phyloP scores from a whole-genome alignment of 495 filamentous ascomycete genomes.

The Penicillium waksmanii region DNA sequence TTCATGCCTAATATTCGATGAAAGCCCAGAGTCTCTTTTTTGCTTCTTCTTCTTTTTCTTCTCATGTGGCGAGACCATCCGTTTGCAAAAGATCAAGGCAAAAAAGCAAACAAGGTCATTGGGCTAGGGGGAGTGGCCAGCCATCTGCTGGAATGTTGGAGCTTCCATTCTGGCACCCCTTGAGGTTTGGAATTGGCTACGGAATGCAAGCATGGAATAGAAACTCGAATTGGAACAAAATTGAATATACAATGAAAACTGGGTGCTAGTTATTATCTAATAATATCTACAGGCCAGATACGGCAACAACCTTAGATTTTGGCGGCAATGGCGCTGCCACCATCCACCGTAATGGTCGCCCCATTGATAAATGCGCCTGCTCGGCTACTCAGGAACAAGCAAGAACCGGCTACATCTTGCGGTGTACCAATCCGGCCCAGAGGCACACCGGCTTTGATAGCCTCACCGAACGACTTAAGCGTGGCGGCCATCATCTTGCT shows the following conservation, averaged over 20 bases:
- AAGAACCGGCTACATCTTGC: conserved; percentile 75
- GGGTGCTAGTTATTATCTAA: background rate
- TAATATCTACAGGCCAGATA: conserved; percentile 3
- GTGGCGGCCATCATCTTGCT: conserved; percentile 85
- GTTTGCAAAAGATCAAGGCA: background rate
- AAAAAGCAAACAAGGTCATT: background rate
- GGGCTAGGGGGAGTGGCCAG: conserved; percentile 4
- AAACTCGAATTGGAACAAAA: background rate
- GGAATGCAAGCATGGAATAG: background rate
- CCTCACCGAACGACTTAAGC: conserved; percentile 60
- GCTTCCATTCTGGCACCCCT: background rate
- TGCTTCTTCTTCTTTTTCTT: background rate
- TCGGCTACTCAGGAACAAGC: conserved; percentile 70
- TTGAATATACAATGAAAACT: conserved; percentile 2
- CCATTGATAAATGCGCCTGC: conserved; percentile 78
- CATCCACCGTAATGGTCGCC: conserved; percentile 75
- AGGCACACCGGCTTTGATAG: conserved; percentile 67
- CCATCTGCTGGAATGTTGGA: conserved; percentile 22
- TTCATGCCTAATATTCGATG: background rate
- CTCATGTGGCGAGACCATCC: background rate
- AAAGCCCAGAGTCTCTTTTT: background rate
- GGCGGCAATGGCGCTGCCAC: conserved; percentile 58
- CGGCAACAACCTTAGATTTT: conserved; percentile 50
- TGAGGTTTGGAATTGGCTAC: background rate
- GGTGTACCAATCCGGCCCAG: conserved; percentile 71